Evolutionary conservation across 306 rosid genomes (phyloP), one percentile per base, ranked within the genome.

Genomic region (Acacia acuminata): DNA sequence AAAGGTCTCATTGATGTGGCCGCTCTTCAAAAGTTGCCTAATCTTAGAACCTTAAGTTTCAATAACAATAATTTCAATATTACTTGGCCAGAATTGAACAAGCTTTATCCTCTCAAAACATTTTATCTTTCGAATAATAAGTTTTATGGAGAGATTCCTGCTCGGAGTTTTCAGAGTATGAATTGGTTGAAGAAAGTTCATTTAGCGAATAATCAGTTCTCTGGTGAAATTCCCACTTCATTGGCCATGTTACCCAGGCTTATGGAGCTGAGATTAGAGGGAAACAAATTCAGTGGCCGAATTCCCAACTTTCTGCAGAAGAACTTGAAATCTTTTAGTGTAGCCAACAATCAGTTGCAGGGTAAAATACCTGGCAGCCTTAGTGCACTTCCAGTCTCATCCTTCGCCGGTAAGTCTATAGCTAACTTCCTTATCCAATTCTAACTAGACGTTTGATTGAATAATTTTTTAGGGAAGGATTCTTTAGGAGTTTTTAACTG

Each of bases 111-210:
- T 9, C 74, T 96, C 53, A 96, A 90, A 68, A 24, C 95, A 2
- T 0, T 92, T 67, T 92, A 75, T 83, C 85, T 96, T 22, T 89
- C 98, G 0, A 51, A 83, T 14, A 96, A 96, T 50, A 84, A 77
- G n/a, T 94, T 96, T 65, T 88, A 92, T 0, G 97, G 98, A 19
- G 77, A 38, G 20, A 84, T 96, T 85, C 89, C 91, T 1, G 11
- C 75, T 10, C 67, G 79, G 3, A 30, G 76, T 5, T 96, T 96
- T 71, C 67, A 65, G 4, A 83, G 83, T 8, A 86, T 91, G 94
- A 17, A 68, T 30, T 81, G 90, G 82, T 75, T 96, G 89, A 96
- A 96, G 88, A 96, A 90, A 64, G 40, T 94, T 4, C 66, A 88
- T 84, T 71, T 96, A 86, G 84, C 93, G 0, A 36, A 88, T 1